Conservation (phyloP, 1,284 basidiomycete genomes). For the Exobasidium cylindrosporum region DNA sequence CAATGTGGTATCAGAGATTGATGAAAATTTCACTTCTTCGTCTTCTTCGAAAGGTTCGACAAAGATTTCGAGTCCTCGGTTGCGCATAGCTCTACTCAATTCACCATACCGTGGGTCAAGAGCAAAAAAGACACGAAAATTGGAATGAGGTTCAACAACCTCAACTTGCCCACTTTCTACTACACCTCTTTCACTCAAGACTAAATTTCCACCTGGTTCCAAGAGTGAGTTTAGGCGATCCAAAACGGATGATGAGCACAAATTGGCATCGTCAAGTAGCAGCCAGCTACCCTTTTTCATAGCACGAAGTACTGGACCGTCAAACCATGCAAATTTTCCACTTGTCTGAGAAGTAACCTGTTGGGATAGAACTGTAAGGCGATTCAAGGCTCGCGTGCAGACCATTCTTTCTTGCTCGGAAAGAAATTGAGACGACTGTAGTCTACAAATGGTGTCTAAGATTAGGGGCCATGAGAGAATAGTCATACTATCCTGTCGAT, state of each 20-base stretch:
- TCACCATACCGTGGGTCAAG: conserved; percentile 89
- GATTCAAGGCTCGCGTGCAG: not conserved
- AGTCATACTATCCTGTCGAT: not conserved
- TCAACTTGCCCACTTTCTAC: conserved; percentile 75
- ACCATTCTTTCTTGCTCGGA: not conserved
- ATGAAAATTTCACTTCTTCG: not conserved
- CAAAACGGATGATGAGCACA: conserved; percentile 90
- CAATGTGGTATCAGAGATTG: not conserved
- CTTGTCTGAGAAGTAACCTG: conserved; percentile 18
- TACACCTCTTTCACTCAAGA: conserved; percentile 84
- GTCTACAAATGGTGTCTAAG: not conserved
- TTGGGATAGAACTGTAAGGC: not conserved
- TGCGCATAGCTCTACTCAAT: conserved; percentile 95
- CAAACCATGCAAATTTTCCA: conserved; percentile 87
- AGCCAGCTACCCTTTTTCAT: conserved; percentile 86
- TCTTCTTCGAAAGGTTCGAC: conserved; percentile 17
- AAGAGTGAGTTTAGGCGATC: conserved; percentile 96
- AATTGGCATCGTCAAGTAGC: conserved; percentile 86
- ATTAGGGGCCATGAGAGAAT: not conserved
- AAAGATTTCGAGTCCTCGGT: conserved; percentile 84
- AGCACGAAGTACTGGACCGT: conserved; percentile 86
- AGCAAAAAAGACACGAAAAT: conserved; percentile 92
- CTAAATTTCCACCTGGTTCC: conserved; percentile 76
- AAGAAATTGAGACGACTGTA: not conserved
- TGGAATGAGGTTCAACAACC: conserved; percentile 74